A percentile compares a stretch with the other conserved stretches of the same genome.
phyloP scores from a whole-genome alignment of 306 rosid genomes.

The Prinsepia uniflora region DNA sequence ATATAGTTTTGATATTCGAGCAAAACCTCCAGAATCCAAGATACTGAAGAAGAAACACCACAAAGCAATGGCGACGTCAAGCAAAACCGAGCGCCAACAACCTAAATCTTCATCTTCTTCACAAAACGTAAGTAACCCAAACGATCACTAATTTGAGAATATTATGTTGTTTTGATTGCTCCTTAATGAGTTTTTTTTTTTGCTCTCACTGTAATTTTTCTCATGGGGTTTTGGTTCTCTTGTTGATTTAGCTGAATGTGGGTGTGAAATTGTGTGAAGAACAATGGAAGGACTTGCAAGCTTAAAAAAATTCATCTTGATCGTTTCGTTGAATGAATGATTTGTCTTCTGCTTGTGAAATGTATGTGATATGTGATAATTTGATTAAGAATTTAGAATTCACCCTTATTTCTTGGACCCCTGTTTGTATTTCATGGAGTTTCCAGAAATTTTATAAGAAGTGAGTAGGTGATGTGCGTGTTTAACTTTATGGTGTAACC shows the following conservation, averaged over 20 bases:
- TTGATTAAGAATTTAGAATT: not conserved
- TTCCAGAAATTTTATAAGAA: not conserved
- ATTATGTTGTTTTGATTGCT: not conserved
- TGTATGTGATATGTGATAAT: not conserved
- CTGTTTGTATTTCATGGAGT: not conserved
- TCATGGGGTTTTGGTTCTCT: not conserved
- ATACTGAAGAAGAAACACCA: slow-evolving; percentile 23
- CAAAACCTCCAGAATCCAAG: not conserved
- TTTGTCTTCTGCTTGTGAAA: not conserved
- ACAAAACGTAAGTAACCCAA: slow-evolving; percentile 18
- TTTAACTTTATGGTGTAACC: not conserved
- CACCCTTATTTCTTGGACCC: not conserved
- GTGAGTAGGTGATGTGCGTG: not conserved
- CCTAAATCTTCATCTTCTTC: slow-evolving; percentile 20
- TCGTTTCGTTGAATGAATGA: slow-evolving; percentile 7
- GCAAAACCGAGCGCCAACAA: slow-evolving; percentile 16
- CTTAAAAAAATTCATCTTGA: slow-evolving; percentile 42
- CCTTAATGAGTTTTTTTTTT: not conserved
- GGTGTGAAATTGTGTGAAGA: slow-evolving; percentile 35
- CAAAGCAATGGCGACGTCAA: slow-evolving; percentile 12
- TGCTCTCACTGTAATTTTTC: not conserved
- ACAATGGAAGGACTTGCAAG: slow-evolving; percentile 64
- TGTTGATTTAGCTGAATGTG: slow-evolving; percentile 19
- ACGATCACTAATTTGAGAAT: not conserved
- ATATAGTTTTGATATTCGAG: not conserved